Base-by-base conservation (phyloP, 768 basidiomycete species). In the Infundibulicybe gibba region DNA sequence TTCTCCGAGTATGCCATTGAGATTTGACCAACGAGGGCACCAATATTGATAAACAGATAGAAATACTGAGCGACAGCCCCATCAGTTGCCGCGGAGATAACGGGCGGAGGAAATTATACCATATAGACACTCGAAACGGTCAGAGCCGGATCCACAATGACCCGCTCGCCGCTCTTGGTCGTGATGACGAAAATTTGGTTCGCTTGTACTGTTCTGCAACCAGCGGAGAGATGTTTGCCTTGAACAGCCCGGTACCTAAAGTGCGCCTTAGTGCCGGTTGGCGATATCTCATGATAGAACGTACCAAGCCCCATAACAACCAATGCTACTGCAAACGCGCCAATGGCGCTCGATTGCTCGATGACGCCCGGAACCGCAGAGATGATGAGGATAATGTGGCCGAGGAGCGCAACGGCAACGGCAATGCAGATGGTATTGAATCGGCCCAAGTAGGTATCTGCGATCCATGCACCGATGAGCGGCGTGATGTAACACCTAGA, bases 111-210 rank as follows among this genome's bases (percentile, higher is more conserved):
- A 65, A 40, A 4, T 6, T n/a, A 38, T 58, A 83, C 81, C 83
- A 87, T 87, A 63, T 89, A 90, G 9, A 90, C 79, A 43, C 85
- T 73, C 2, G 82, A 71, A 3, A 81, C 74, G 0, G 89, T 91
- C 56, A 83, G 52, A 2, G 67, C 61, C 1, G 88, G 90, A 55
- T 91, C 88, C 20, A 90, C 77, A 50, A 90, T 81, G 39, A 91
- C 86, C 16, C 79, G 69, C 57, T 89, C 85, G 16, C 88, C 88
- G 32, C 48, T 63, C 40, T 66, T 71, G 1, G 70, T 76, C 6
- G 69, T 74, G 5, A 56, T 33, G 30, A 86, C 65, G 59, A 82
- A 85, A 73, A 68, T 51, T 71, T 72, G 10, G 75, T 79, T 41
- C 73, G 67, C 47, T 66, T 71, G 57, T 85, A 84, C 57, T 90